Evolutionary conservation across 176 grass and related monocot species (phyloP), one percentile per base, ranked within the genome.

Genomic region (Lolium multiflorum): DNA sequence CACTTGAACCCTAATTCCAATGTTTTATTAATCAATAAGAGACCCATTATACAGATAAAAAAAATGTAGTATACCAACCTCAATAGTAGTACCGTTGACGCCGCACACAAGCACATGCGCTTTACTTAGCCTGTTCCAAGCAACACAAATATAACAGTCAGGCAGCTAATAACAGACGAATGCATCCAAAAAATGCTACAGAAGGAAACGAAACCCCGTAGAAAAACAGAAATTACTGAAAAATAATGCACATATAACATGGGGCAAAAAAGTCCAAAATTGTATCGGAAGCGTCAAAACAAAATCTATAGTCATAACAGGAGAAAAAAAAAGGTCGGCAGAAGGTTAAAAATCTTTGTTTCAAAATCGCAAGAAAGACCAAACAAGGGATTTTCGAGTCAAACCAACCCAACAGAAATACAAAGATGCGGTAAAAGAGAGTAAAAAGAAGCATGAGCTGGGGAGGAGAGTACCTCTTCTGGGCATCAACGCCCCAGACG

Each of bases 401-500:
- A 66, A 49, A 44, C 28, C 39, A 67, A 55, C 3, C 14, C 31
- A 69, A 14, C 9, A 65, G 55, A 46, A 77, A 54, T 35, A 6
- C 18, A 77, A 43, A 3, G n/a, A 43, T 68, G 13, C 9, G 47
- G 20, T 6, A 77, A 26, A 56, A 35, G 10, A 16, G n/a, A 65
- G 9, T 2, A n/a, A 7, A 17, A 3, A 21, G 5, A 76, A 65
- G 14, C 10, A 39, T 5, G 7, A 44, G 37, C 28, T 26, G 31
- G 44, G 11, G 3, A 3, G 70, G 20, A 12, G 9, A 8, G 52
- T 63, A 98, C 97, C 94, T 96, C 87, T 99, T 99, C 87, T 99
- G 97, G 63, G 97, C 97, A 58, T 99, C 92, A 63, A 99, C 92
- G 73, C 97, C 97, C 97, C 97, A 99, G 7, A 96, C 97, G 61